These are phyloP conservation scores for Vanrija humicola DNA, from an alignment of 1,284 basidiomycete species.

Conservation along the genomic window DNA sequence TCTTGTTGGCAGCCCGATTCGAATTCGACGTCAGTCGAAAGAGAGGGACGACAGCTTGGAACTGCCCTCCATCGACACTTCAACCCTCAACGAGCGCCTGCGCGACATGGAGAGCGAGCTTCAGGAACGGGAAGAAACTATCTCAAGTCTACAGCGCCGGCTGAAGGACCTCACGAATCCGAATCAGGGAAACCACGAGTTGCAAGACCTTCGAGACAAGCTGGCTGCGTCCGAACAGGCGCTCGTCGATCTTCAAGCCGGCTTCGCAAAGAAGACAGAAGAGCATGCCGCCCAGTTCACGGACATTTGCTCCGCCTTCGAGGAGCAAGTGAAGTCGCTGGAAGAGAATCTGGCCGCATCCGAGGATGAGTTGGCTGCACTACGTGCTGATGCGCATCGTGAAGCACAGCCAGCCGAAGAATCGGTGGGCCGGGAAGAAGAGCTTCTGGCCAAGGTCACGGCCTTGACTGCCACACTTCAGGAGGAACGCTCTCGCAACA, in stretches of 20 bases:
- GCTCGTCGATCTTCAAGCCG: constrained; percentile 19
- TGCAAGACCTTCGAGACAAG: constrained; percentile 3
- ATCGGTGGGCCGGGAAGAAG: too few relatives aligned
- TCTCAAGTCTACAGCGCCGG: too few relatives aligned
- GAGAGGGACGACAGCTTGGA: constrained; percentile 3
- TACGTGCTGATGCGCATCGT: not conserved
- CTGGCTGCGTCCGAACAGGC: constrained; percentile 27
- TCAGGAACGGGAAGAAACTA: constrained; percentile 25
- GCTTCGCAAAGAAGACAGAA: constrained; percentile 39
- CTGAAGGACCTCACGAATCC: too few relatives aligned
- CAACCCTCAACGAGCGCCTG: not conserved
- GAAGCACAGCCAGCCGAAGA: too few relatives aligned
- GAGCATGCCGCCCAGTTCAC: constrained; percentile 37
- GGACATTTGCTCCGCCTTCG: constrained; percentile 37
- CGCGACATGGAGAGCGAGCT: constrained; percentile 28
- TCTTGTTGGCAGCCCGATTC: not conserved
- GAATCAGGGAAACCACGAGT: not conserved
- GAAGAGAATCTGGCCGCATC: constrained; percentile 18
- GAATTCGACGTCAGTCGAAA: not conserved
- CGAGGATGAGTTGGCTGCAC: not conserved
- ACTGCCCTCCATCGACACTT: not conserved
- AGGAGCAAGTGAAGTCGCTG: constrained; percentile 29
- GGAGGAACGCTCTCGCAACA: too few relatives aligned
- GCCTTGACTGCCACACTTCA: too few relatives aligned
- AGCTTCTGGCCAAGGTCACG: too few relatives aligned